Base-by-base conservation (phyloP, 2,329 filamentous ascomycete species). In the Alternaria ventricosa region DNA sequence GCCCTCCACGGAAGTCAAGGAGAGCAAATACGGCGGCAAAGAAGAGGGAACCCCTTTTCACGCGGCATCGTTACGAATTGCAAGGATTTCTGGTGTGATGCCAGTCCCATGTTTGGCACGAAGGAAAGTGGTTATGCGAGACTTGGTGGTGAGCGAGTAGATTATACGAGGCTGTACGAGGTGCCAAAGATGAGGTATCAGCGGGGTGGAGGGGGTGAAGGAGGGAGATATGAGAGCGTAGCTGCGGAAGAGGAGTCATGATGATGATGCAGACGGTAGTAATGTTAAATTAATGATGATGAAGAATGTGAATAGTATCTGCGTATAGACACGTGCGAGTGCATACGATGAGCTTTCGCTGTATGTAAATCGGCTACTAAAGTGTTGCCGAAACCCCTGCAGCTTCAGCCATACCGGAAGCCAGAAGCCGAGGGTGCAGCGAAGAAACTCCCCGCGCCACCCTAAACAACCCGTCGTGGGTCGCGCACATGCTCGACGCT, bases 61-160 rank as follows among this genome's bases (percentile, higher is more conserved):
- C 86, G 89, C 30, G 96, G 96, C 8, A 85, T 93, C 43, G 72
- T 96, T n/a, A 87, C 90, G 63, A 99, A 99, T 77, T 99, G 96
- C 81, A 91, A 88, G 69, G 96, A 99, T 80, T 99, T 99, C 79
- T 98, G 94, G 93, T 95, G 92, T 74, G 96, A 98, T 77, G 89
- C 92, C 2, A 90, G 92, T 3, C 92, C 95, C 0, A 79, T 97
- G 18, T 95, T 97, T 77, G 89, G 91, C 11, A 88, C 86, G 71
- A 87, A 91, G 61, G 89, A 92, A 73, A 90, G 88, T 55, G 94
- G 94, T 12, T 85, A 86, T 46, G 94, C 92, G 0, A 82, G 94
- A 78, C 82, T 99, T 8, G 92, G 89, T 13, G 95, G 96, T 3
- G 87, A 92, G 73, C 83, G 86, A 43, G 88, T 99, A 50, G 93